Base-by-base conservation (phyloP, 2,329 filamentous ascomycete genomes). In the Dactylonectria estremocensis region DNA sequence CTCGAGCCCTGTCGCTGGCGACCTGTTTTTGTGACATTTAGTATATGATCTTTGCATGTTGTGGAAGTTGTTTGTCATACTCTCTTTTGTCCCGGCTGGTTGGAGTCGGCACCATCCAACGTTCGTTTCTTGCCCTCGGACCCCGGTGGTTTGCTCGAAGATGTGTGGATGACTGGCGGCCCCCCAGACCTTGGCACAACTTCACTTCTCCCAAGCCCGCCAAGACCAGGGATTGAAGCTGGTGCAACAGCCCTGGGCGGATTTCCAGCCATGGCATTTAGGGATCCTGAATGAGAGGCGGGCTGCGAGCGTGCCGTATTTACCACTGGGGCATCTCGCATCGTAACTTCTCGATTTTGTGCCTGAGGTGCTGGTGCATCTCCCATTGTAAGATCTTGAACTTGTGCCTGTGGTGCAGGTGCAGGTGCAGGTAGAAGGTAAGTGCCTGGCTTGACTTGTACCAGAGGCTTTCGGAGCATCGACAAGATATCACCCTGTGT, bases 401-500 rank as follows among this genome's bases (percentile, higher is more conserved):
- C 68, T 49, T 66, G 67, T 33, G 55, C 45, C 22, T 67, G 56
- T 9, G 43, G 56, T 28, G 58, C 60, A 7, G 46, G 61, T 28
- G 58, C 60, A 7, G 46, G 61, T 2, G 56, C 35, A 45, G 67
- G 64, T 8, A 68, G 69, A 11, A 66, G 46, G 28, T 77, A 75
- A 20, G 67, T 69, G 7, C 74, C 72, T 9, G 77, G 68, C 50
- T 74, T 77, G 18, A 83, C 77, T 69, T 77, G 80, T 59, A 79
- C 78, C 1, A 85, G 80, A 1, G 85, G 83, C 61, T 77, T 84
- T 33, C 82, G 81, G 33, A 90, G 83, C 78, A 88, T 80, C 18
- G 79, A 78, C 58, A 89, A 61, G 54, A 90, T 81, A 64, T 90
- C 83, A 6, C 88, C 95, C 48, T 89, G 87, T 0, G 93, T 97